Percentiles rank a stretch among this genome's conserved stretches.
Conservation (phyloP, 2,329 filamentous ascomycete species). For the Aureobasidium lini region DNA sequence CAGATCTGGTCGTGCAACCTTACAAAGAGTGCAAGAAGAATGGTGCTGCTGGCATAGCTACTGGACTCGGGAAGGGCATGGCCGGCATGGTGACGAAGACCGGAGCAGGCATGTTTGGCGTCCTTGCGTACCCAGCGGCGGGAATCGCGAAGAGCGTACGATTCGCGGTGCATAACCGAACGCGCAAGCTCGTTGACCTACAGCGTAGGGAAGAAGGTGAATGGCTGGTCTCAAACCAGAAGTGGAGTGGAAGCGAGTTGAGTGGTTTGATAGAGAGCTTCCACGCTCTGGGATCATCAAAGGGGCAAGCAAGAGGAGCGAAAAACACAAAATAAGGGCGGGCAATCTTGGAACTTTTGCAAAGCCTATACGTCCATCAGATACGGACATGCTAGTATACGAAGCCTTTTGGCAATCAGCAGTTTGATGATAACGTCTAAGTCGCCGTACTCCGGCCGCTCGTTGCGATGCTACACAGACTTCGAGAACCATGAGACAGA, state of each 20-base stretch:
- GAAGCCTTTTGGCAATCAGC: too few species aligned
- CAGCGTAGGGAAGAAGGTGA: neutral
- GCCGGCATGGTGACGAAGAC: conserved; percentile 70
- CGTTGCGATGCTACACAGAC: too few species aligned
- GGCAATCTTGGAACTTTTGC: neutral
- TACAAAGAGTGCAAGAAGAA: conserved; percentile 56
- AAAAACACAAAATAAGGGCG: neutral
- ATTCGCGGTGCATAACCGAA: neutral
- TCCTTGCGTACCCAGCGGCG: conserved; percentile 11
- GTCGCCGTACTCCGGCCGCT: too few species aligned
- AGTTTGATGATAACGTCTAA: too few species aligned
- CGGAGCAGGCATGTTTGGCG: conserved; percentile 49
- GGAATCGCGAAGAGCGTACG: conserved; percentile 18
- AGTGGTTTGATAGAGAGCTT: neutral
- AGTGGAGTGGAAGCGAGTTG: neutral
- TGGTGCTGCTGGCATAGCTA: conserved; percentile 58
- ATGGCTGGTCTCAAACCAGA: neutral
- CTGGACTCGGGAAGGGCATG: conserved; percentile 71
- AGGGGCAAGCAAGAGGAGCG: neutral
- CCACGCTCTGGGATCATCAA: neutral
- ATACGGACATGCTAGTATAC: too few species aligned
- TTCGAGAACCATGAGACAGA: too few species aligned
- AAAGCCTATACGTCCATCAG: too few species aligned
- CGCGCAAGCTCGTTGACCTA: neutral
- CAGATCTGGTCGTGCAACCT: conserved; percentile 68